Evolutionary conservation across 1,284 basidiomycete genomes (phyloP), one percentile per base, ranked within the genome.

Genomic region (Ceratobasidium sp.): DNA sequence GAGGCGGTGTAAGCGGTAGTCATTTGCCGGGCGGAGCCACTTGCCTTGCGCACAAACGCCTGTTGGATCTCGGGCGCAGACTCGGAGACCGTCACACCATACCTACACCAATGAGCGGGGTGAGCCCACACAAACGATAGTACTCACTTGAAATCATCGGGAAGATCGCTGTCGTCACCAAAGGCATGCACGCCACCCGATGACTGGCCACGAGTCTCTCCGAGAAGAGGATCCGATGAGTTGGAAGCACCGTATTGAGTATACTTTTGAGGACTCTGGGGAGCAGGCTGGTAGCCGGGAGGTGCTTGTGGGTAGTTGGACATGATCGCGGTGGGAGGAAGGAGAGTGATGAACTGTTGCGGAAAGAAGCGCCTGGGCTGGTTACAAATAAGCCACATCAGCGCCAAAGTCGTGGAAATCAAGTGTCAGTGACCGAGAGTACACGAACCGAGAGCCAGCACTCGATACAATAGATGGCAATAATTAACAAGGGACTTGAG

Each of bases 101-200:
- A 95, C 93, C 44, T 81, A 40, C 20, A 26, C 15, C 13, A 15
- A 56, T 60, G 15, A 51, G 53, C 20, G 28, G 7, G 28, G 40
- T 20, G 2, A 39, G 28, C 15, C 1, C 33, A 56, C 13, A 83
- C n/a, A 56, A 20, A n/a, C 23, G 40, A 42, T 28, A 85, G 53
- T 79, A 93, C 93, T 28, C 73, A 76, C 89, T 95, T 93, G 89
- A 95, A 95, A 84, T 95, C 94, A 83, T 95, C 94, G 1, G 94
- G 94, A 77, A 95, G 82, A 82, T 94, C 94, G 40, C 49, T 56
- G 70, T 77, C 73, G 63, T 76, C 73, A 67, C 73, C 63, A 76
- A 76, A 76, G 61, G 44, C 73, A 7, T 67, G 49, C 28, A 76
- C 73, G 73, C 73, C 72, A 75, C 72, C 61, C 42, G 73, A 76